These are phyloP conservation scores for Hordeum vulgare DNA, from an alignment of 176 grass and related monocot genomes.

Conservation along the genomic window DNA sequence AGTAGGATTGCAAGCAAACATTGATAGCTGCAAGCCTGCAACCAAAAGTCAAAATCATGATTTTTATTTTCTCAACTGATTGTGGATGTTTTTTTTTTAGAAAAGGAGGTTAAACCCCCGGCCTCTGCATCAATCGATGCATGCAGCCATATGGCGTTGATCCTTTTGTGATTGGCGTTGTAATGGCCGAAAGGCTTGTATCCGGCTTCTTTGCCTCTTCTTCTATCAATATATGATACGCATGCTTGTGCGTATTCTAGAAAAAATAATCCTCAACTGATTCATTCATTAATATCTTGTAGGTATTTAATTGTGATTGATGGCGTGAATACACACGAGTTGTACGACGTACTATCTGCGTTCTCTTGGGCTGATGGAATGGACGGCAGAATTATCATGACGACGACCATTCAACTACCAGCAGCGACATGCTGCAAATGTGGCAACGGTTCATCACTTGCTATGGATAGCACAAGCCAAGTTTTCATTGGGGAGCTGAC, in stretches of 20 bases:
- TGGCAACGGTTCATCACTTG: neutral
- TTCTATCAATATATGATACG: no score
- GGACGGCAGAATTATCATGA: neutral
- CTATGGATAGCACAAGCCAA: neutral
- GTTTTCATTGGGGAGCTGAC: neutral
- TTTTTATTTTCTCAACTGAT: neutral
- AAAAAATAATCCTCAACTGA: no score
- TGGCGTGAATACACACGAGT: neutral
- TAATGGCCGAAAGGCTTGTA: no score
- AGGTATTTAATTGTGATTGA: slow-evolving; percentile 6
- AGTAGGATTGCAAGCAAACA: neutral
- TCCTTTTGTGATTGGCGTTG: no score
- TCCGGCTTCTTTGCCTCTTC: no score
- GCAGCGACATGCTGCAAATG: neutral
- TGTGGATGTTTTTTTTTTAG: no score
- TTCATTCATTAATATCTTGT: neutral
- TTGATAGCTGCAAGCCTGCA: neutral
- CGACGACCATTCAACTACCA: neutral
- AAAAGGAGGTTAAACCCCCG: no score
- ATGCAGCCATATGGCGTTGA: no score
- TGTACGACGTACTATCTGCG: neutral
- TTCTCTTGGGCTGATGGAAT: neutral
- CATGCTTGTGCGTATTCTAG: no score
- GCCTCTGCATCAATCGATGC: no score
- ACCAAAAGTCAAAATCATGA: neutral